Evolutionary conservation across 768 basidiomycete genomes (phyloP).

Genomic region (Cytidiella melzeri): DNA sequence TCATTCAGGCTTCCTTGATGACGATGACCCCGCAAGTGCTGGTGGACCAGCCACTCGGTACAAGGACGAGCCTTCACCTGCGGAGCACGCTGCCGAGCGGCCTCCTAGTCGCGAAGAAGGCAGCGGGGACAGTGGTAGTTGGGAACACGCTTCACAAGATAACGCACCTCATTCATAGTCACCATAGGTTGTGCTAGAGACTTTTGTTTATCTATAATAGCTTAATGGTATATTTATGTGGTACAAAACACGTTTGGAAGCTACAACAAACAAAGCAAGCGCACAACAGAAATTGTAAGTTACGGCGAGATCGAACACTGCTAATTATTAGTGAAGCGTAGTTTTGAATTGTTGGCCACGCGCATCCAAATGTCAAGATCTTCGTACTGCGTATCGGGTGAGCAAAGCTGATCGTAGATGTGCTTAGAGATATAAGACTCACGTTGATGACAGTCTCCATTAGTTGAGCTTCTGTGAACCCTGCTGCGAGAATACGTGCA

Average conservation of each 20-base stretch:
- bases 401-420: constrained; percentile 3
- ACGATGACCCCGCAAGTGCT: constrained; percentile 50
- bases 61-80: constrained; percentile 47
- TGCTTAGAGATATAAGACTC: constrained; percentile 22
- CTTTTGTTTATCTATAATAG: constrained; percentile 8
- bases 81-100: constrained; percentile 4
- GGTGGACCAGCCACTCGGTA: constrained; percentile 28
- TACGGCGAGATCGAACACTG: constrained; percentile 8
- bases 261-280: constrained; percentile 16
- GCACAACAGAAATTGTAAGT: constrained; percentile 12
- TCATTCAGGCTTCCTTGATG: constrained; percentile 80
- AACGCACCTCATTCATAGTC: constrained; percentile 45
- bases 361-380: constrained; percentile 73
- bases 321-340: constrained; percentile 49
- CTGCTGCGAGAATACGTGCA: constrained; percentile 75
- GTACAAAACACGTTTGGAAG: constrained; percentile 10
- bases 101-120: constrained; percentile 25
- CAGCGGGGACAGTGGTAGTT: constrained; percentile 56
- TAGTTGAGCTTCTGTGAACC: constrained; percentile 88
- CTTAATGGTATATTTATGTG: constrained; percentile 14
- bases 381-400: constrained; percentile 62
- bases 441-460: constrained; percentile 82
- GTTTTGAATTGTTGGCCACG: constrained; percentile 76
- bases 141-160: constrained; percentile 67
- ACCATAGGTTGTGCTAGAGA: constrained; percentile 3